phyloP scores from a whole-genome alignment of 345 rosid species.

The Geranium rotundifolium region DNA sequence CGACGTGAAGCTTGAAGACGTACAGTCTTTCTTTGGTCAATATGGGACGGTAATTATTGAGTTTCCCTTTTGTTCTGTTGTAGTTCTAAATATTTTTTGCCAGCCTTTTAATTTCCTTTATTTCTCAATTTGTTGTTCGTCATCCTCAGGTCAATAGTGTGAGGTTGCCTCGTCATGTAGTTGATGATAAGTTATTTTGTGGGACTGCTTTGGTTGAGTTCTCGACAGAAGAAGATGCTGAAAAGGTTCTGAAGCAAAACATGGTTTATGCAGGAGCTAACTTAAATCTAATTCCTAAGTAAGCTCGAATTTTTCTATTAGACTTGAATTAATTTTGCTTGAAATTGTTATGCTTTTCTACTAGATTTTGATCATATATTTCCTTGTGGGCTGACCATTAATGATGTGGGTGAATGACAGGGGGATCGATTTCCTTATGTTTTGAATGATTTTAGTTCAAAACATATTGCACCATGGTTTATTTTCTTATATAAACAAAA shows the following conservation, averaged over 20 bases:
- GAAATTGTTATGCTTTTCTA: background rate
- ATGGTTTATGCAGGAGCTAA: slow-evolving; percentile 60
- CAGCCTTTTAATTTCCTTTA: background rate
- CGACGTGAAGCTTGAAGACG: slow-evolving; percentile 55
- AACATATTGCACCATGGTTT: background rate
- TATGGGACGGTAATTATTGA: slow-evolving; percentile 46
- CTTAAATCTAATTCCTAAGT: slow-evolving; percentile 77
- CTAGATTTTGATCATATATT: background rate
- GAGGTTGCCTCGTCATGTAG: slow-evolving; percentile 83
- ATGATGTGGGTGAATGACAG: too few species aligned
- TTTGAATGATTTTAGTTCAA: background rate
- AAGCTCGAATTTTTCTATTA: slow-evolving; percentile 15
- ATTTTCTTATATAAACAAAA: background rate
- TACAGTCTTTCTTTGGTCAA: slow-evolving; percentile 57
- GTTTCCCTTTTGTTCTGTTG: background rate
- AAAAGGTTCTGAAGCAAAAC: slow-evolving; percentile 39
- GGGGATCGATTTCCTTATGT: too few species aligned
- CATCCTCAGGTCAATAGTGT: slow-evolving; percentile 64
- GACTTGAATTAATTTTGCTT: background rate
- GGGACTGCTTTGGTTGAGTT: slow-evolving; percentile 88
- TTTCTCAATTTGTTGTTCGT: background rate
- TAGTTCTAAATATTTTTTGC: slow-evolving; percentile 1
- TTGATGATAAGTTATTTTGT: slow-evolving; percentile 51
- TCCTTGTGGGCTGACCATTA: background rate
- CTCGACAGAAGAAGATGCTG: slow-evolving; percentile 63